Conservation (phyloP, 208 protist species). For the Trypanosoma vivax region DNA sequence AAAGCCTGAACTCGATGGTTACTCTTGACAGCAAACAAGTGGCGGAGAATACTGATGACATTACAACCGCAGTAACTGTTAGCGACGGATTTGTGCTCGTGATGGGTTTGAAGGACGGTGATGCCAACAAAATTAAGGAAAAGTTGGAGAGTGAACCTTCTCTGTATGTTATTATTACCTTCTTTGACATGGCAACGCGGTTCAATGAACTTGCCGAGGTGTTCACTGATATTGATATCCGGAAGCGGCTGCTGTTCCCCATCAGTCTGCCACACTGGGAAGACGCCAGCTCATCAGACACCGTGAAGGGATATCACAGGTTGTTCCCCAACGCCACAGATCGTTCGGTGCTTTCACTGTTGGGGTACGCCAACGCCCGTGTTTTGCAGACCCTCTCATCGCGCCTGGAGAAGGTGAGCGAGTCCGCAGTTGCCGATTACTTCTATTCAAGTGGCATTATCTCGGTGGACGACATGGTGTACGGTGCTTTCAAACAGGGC, state of each 20-base stretch:
- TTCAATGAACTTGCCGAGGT: slow-evolving; percentile 6
- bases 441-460: slow-evolving; percentile 22
- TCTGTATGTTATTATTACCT: slow-evolving; percentile 2
- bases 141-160: slow-evolving; percentile 1
- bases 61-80: too few species aligned
- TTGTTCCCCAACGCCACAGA: not conserved
- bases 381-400: slow-evolving; percentile 7
- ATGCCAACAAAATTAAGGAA: slow-evolving; percentile 7
- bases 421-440: slow-evolving; percentile 9
- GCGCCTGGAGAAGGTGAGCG: slow-evolving; percentile 11
- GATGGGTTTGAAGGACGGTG: not conserved
- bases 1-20: too few species aligned
- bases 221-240: slow-evolving; percentile 7
- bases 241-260: slow-evolving; percentile 23
- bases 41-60: too few species aligned
- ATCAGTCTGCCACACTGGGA: slow-evolving; percentile 43
- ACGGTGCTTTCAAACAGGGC: slow-evolving; percentile 13
- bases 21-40: too few species aligned
- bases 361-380: slow-evolving; percentile 5
- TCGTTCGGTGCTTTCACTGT: slow-evolving; percentile 8
- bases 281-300: slow-evolving; percentile 10
- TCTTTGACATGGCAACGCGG: slow-evolving; percentile 7
- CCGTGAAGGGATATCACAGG: slow-evolving; percentile 15
- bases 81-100: not conserved
- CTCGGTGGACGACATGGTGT: slow-evolving; percentile 16